phyloP scores from a whole-genome alignment of 2,329 filamentous ascomycete species.

The Fusarium scirpi region DNA sequence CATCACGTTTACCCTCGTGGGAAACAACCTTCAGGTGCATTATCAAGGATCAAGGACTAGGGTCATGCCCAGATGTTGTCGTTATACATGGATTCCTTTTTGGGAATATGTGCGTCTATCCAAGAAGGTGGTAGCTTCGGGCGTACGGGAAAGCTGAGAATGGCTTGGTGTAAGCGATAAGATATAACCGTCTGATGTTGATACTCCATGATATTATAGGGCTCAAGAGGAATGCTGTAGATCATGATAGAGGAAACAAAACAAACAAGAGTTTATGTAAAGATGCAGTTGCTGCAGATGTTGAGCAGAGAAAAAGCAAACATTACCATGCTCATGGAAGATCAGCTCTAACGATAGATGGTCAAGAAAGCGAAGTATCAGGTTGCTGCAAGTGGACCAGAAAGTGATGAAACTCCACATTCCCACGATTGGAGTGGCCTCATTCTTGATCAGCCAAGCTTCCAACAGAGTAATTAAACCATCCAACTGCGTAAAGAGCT shows the following conservation, averaged over 20 bases:
- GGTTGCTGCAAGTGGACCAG: slow-evolving; percentile 4
- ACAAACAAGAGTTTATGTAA: background rate
- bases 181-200: slow-evolving; percentile 10
- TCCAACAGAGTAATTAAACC: background rate
- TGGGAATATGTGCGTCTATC: slow-evolving; percentile 3
- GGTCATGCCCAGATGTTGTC: slow-evolving; percentile 21
- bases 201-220: background rate
- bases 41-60: slow-evolving; percentile 16
- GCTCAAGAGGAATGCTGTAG: background rate
- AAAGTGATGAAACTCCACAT: slow-evolving; percentile 32
- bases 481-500: background rate
- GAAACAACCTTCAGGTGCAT: slow-evolving; percentile 2
- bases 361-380: slow-evolving; percentile 25
- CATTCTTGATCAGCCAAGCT: slow-evolving; percentile 39
- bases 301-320: slow-evolving; percentile 19
- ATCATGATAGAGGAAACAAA: too few species aligned
- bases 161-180: slow-evolving; percentile 3
- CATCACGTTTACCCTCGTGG: background rate
- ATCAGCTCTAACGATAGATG: slow-evolving; percentile 6
- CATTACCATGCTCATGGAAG: slow-evolving; percentile 11
- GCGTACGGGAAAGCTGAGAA: slow-evolving; percentile 8
- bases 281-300: background rate
- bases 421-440: slow-evolving; percentile 32
- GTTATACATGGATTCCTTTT: background rate
- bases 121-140: slow-evolving; percentile 24